A percentile compares a stretch with the other conserved stretches of the same genome.
These are phyloP conservation scores for Candida cerambycidarum DNA, from an alignment of 805 yeast species.

Conservation along the genomic window DNA sequence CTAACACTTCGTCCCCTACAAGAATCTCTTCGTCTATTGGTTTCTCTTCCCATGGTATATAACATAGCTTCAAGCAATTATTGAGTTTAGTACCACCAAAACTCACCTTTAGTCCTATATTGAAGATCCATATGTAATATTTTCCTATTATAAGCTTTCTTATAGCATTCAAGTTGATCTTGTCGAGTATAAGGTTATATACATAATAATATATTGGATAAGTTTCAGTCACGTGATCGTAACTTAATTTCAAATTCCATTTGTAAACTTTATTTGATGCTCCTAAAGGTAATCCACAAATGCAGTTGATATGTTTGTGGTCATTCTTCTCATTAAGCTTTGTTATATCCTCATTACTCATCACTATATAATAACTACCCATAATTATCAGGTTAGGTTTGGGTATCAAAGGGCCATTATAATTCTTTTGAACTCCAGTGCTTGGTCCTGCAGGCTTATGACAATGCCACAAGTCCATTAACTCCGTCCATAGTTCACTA, in stretches of 20 bases:
- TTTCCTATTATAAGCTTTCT: constrained; percentile 28
- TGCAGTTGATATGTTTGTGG: constrained; percentile 27
- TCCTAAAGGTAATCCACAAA: constrained; percentile 44
- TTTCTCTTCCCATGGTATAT: constrained; percentile 17
- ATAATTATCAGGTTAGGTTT: constrained; percentile 41
- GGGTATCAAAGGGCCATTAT: constrained; percentile 49
- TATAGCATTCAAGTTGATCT: constrained; percentile 37
- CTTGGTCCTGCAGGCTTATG: constrained; percentile 57
- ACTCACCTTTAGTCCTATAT: constrained; percentile 32
- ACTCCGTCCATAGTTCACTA: constrained; percentile 87
- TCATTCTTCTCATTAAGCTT: background rate
- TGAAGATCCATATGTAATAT: constrained; percentile 35
- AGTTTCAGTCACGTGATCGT: constrained; percentile 18
- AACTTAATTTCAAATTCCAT: constrained; percentile 50
- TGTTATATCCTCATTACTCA: constrained; percentile 15
- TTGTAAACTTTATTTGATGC: constrained; percentile 43
- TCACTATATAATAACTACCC: constrained; percentile 56
- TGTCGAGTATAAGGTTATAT: constrained; percentile 40
- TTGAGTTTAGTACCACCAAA: constrained; percentile 15
- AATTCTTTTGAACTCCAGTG: constrained; percentile 24
- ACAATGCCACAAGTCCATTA: constrained; percentile 98
- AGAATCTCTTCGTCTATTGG: constrained; percentile 18
- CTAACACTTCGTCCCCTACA: constrained; percentile 13
- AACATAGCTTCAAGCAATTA: constrained; percentile 32
- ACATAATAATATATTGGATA: constrained; percentile 38